Evolutionary conservation across 2,329 filamentous ascomycete species (phyloP).

Genomic region (Nothophoma quercina): DNA sequence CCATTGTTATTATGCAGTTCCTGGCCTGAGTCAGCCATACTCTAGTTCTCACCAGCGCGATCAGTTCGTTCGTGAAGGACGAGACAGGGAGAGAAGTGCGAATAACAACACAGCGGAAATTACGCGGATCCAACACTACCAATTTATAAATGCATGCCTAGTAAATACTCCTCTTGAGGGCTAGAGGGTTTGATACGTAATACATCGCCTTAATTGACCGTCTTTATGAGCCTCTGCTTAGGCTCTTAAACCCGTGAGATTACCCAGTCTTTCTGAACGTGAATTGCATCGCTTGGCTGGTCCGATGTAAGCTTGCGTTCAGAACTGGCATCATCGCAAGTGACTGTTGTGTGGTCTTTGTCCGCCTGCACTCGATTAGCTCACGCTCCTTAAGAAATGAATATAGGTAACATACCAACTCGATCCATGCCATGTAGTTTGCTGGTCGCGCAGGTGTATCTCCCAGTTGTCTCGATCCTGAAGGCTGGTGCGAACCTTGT

Average conservation of each 20-base stretch:
- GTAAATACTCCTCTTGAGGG: no score
- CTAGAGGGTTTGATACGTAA: no score
- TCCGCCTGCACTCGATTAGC: conserved; percentile 23
- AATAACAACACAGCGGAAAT: no score
- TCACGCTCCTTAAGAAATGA: no score
- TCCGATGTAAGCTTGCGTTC: conserved; percentile 27
- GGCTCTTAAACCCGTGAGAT: conserved; percentile 17
- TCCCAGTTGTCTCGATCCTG: conserved; percentile 10
- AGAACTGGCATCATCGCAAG: conserved; percentile 29
- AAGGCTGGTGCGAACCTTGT: conserved; percentile 4
- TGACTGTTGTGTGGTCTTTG: conserved; percentile 27
- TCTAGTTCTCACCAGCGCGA: background rate
- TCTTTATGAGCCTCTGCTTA: no score
- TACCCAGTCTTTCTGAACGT: conserved; percentile 27
- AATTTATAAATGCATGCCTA: no score
- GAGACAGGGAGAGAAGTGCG: no score
- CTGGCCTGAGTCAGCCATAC: background rate
- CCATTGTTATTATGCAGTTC: background rate
- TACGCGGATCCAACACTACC: no score
- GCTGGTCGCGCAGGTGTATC: conserved; percentile 15
- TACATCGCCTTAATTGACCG: no score
- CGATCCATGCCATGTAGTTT: conserved; percentile 32
- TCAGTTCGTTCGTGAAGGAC: background rate
- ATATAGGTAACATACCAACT: conserved; percentile 23
- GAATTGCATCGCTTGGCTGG: conserved; percentile 22